phyloP scores from a whole-genome alignment of 768 basidiomycete genomes.

The Boletus rubescentipes region DNA sequence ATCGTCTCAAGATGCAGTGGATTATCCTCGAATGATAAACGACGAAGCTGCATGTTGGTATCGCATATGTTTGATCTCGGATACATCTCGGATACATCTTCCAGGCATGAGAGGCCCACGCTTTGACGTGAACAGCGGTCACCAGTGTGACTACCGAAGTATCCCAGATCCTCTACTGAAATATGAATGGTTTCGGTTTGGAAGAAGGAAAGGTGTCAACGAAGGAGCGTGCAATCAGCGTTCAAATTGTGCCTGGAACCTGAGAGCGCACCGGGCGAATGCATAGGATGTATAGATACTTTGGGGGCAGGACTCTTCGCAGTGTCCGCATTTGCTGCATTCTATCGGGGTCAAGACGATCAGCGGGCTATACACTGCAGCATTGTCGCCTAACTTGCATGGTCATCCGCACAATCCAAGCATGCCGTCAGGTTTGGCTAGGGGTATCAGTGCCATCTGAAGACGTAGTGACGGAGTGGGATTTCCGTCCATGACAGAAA shows the following conservation, averaged over 20 bases:
- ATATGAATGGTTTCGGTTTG: too few relatives aligned
- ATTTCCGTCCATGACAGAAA: neutral
- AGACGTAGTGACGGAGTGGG: neutral
- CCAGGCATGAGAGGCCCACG: neutral
- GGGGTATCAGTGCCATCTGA: neutral
- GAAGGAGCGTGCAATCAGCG: too few relatives aligned
- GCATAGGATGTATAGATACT: neutral
- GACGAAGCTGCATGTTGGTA: neutral
- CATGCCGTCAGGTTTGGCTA: neutral
- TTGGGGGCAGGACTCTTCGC: neutral
- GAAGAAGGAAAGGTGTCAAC: too few relatives aligned
- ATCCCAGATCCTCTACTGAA: too few relatives aligned
- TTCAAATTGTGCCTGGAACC: too few relatives aligned
- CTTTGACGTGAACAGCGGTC: neutral
- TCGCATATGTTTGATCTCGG: too few relatives aligned
- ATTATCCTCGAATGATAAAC: neutral
- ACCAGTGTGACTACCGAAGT: too few relatives aligned
- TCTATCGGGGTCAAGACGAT: neutral
- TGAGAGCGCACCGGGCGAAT: too few relatives aligned
- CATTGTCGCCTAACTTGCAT: neutral
- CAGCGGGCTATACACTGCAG: neutral
- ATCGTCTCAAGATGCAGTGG: too few relatives aligned
- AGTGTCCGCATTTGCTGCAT: neutral
- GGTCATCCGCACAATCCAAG: constrained; percentile 10
- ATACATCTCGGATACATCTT: neutral